Conservation (phyloP, 2,329 filamentous ascomycete genomes). For the Colletotrichum godetiae region DNA sequence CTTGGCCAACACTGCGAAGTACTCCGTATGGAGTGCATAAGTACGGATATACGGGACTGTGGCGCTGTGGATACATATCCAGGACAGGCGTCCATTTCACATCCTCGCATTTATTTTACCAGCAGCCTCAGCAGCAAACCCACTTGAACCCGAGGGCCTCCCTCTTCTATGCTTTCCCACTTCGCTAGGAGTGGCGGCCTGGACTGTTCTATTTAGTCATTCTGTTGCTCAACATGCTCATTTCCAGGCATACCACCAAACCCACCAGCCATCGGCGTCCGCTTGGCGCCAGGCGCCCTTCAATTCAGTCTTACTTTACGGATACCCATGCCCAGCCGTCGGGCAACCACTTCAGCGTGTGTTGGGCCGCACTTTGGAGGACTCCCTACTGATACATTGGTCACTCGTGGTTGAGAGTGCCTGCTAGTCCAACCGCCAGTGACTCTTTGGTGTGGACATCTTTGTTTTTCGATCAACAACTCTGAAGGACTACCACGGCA, state of each 20-base stretch:
- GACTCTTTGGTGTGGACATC: not conserved
- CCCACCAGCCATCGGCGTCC: not conserved
- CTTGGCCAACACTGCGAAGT: not conserved
- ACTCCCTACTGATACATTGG: not conserved
- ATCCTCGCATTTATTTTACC: not conserved
- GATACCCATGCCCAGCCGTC: not conserved
- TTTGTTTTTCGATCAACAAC: not conserved
- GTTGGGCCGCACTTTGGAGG: not conserved
- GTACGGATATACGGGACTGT: too few species aligned
- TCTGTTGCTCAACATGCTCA: not conserved
- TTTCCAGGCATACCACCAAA: not conserved
- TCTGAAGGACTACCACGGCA: not conserved
- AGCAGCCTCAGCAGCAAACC: not conserved
- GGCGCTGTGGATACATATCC: not conserved
- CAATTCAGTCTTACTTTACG: not conserved
- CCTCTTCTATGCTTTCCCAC: not conserved
- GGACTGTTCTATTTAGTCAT: conserved; percentile 33
- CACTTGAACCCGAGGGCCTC: not conserved
- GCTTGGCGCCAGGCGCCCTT: not conserved
- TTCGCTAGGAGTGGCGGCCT: conserved; percentile 8
- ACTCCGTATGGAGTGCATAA: too few species aligned
- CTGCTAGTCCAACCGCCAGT: not conserved
- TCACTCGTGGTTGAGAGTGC: not conserved
- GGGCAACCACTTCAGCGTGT: not conserved
- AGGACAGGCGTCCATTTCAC: not conserved